Evolutionary conservation across 108 stramenopile species (phyloP).

Genomic region (Fragilaria crotonensis): DNA sequence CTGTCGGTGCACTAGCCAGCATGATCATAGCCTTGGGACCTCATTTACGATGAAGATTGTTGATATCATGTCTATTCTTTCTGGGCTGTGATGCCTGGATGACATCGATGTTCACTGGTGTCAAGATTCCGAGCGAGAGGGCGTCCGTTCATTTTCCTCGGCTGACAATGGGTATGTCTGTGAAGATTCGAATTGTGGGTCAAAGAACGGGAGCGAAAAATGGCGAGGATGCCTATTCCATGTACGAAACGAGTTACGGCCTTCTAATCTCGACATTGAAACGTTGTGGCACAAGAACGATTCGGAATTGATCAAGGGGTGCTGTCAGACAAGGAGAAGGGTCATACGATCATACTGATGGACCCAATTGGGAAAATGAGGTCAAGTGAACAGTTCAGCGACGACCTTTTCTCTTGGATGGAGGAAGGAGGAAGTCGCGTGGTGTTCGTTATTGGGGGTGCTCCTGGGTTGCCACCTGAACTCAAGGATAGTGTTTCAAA

Average conservation of each 20-base stretch:
- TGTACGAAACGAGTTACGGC: constrained; percentile 42
- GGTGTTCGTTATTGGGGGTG: constrained; percentile 88
- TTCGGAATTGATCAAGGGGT: constrained; percentile 66
- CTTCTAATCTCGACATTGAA: constrained; percentile 24
- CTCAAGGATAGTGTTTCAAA: constrained; percentile 25
- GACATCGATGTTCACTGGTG: too few relatives aligned
- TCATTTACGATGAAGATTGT: too few relatives aligned
- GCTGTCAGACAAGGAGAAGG: constrained; percentile 42
- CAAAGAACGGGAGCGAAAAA: constrained; percentile 46
- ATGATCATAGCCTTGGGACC: too few relatives aligned
- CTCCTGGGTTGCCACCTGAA: constrained; percentile 80
- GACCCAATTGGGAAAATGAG: constrained; percentile 60
- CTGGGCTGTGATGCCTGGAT: too few relatives aligned
- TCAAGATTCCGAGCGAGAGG: too few relatives aligned
- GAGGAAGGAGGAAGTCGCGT: constrained; percentile 83
- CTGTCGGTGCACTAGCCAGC: too few relatives aligned
- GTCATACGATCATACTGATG: constrained; percentile 59
- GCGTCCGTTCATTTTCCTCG: too few relatives aligned
- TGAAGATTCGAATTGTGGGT: constrained; percentile 80
- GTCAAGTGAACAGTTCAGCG: constrained; percentile 69
- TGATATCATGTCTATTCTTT: too few relatives aligned
- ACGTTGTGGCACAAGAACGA: constrained; percentile 89
- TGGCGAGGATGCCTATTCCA: constrained; percentile 77
- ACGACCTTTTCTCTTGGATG: constrained; percentile 72
- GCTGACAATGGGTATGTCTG: constrained; percentile 54